phyloP scores from a whole-genome alignment of 2,329 filamentous ascomycete genomes.

The Xylaria arbuscula region DNA sequence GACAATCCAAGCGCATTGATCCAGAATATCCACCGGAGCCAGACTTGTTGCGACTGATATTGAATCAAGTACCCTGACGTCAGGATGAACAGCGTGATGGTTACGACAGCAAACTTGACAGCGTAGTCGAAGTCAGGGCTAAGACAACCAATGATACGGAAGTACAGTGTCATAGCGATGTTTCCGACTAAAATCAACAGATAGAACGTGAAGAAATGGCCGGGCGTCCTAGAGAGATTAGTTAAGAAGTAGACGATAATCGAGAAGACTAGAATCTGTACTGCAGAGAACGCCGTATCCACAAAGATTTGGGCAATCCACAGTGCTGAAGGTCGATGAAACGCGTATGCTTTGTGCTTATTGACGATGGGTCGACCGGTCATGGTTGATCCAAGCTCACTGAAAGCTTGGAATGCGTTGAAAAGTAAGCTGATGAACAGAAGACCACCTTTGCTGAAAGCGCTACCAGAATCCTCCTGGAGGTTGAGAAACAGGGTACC shows the following conservation, averaged over 20 bases:
- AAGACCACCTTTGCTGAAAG: conserved; percentile 84
- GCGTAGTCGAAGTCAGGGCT: conserved; percentile 88
- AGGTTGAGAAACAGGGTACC: conserved; percentile 83
- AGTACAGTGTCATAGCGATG: conserved; percentile 80
- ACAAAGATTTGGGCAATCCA: conserved; percentile 87
- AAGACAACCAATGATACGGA: conserved; percentile 78
- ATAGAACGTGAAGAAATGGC: conserved; percentile 82
- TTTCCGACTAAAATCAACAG: conserved; percentile 76
- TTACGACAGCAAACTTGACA: conserved; percentile 81
- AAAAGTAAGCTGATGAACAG: conserved; percentile 84
- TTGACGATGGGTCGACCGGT: conserved; percentile 80
- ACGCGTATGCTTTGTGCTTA: conserved; percentile 85
- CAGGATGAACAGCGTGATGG: conserved; percentile 84
- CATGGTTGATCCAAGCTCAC: conserved; percentile 81
- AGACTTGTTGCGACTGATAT: conserved; percentile 77
- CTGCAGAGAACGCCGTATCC: conserved; percentile 77
- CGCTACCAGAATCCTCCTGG: conserved; percentile 72
- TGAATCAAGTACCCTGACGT: conserved; percentile 88
- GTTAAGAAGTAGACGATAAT: conserved; percentile 86
- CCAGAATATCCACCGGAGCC: conserved; percentile 84
- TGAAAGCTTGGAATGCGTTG: conserved; percentile 88
- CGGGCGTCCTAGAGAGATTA: conserved; percentile 73
- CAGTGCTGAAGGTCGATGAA: conserved; percentile 82
- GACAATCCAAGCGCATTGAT: conserved; percentile 79
- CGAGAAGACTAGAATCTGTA: conserved; percentile 77